phyloP scores from a whole-genome alignment of 495 filamentous ascomycete species.

The Cercophora scortea region DNA sequence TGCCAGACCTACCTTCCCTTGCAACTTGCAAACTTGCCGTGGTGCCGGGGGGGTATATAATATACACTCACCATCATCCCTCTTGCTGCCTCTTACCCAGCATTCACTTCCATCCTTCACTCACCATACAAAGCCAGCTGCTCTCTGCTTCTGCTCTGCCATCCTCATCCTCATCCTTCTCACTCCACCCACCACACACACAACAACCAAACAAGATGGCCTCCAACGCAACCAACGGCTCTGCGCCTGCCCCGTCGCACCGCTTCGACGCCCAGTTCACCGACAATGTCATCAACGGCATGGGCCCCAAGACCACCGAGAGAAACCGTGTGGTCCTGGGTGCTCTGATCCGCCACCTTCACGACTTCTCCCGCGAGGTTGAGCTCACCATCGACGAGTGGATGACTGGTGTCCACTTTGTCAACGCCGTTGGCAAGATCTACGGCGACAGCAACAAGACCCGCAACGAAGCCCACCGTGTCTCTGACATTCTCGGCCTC shows the following conservation, averaged over 20 bases:
- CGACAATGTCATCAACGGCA: conserved; percentile 62
- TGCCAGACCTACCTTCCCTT: no score
- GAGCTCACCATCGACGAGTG: conserved; percentile 75
- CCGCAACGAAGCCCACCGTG: conserved; percentile 64
- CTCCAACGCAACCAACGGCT: conserved; percentile 3
- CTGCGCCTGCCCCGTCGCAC: conserved; percentile 11
- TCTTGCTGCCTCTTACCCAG: no score
- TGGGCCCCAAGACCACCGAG: conserved; percentile 63
- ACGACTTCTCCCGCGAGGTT: conserved; percentile 78
- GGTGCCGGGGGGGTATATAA: no score
- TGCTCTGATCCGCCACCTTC: conserved; percentile 64
- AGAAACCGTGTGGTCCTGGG: conserved; percentile 59
- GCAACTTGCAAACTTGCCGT: no score
- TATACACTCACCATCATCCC: no score
- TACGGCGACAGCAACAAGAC: conserved; percentile 51
- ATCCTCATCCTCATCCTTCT: neutral
- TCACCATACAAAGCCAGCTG: no score
- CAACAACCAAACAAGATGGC: conserved; percentile 12
- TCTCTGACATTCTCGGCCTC: conserved; percentile 73
- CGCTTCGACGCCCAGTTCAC: conserved; percentile 72
- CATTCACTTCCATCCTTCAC: no score
- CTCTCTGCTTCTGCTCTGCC: no score
- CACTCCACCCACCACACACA: neutral
- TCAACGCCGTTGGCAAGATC: conserved; percentile 46
- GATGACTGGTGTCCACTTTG: conserved; percentile 64